Evolutionary conservation across 164 flowering plant genomes (phyloP), one percentile per base, ranked within the genome.

Genomic region (Liriodendron chinense): DNA sequence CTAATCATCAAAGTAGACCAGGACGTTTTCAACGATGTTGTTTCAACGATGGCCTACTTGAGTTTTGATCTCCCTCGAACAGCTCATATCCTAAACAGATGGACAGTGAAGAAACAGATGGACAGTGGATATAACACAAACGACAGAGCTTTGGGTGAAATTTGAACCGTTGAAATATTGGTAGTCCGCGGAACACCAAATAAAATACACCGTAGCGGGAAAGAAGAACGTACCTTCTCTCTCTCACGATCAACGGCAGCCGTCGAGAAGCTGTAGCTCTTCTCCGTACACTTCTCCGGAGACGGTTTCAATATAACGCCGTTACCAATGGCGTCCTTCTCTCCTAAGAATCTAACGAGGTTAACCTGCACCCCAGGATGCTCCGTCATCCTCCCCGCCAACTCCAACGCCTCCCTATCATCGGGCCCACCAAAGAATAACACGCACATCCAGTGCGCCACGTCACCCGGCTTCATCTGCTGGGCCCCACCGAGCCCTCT

Each of bases 341-440:
- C 77, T 16, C 21, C 47, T 1, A 82, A 62, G 57, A 93, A 85
- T 49, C 91, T 84, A 12, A 87, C 53, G 2, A 90, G 84, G 4
- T 85, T 82, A 3, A 90, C 84, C 25, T 67, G 80, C 6, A 85
- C 86, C 0, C 80, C 84, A 9, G 94, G 92, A 68, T 90, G 91
- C 73, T 90, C 91, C 3, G 90, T 85, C 94, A 93, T 93, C 73
- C 88, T 77, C 1, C 83, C 85, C 5, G 86, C 92, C 28, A 87
- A 68, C 67, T 81, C 88, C 82, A 93, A 47, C 0, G 91, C 92
- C 83, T 90, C 92, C 0, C 93, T 84, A 65, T 87, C 90, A 75
- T 93, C 94, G 0, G 94, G 92, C 48, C 98, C 98, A 3, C 98
- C 94, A 23, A 89, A 86, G 82, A 91, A 93, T 23, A 88, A 1